Conservation (phyloP, 164 flowering plant species). For the Cinnamomum micranthum region DNA sequence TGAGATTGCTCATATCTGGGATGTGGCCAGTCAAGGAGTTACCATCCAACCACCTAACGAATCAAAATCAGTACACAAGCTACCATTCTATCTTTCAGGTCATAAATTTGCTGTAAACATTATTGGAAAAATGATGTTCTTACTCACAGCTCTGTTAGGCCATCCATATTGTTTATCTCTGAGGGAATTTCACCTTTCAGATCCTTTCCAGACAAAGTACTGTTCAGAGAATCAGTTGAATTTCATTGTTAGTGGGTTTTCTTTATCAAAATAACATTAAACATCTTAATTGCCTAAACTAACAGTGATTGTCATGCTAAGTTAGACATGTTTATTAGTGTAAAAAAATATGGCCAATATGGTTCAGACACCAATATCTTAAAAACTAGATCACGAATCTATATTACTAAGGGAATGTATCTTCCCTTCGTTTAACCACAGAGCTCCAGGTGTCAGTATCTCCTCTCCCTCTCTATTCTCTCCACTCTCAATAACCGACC, state of each 20-base stretch:
- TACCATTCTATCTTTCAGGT: background rate
- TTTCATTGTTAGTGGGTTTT: background rate
- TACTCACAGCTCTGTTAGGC: conserved; percentile 78
- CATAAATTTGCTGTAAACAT: conserved; percentile 3
- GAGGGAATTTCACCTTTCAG: conserved; percentile 62
- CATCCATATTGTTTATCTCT: conserved; percentile 61
- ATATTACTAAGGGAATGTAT: no score
- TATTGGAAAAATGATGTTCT: conserved; percentile 1
- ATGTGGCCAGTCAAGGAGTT: conserved; percentile 63
- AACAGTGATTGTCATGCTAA: no score
- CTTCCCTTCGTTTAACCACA: no score
- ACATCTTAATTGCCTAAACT: background rate
- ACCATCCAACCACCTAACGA: conserved; percentile 71
- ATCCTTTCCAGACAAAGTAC: conserved; percentile 64
- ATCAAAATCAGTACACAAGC: conserved; percentile 8
- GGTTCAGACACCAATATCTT: no score
- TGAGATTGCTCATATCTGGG: conserved; percentile 78
- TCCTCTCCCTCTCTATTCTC: no score
- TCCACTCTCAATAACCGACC: no score
- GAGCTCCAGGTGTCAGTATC: no score
- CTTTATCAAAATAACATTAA: background rate
- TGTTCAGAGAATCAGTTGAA: conserved; percentile 32
- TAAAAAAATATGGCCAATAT: no score
- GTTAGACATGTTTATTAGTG: no score
- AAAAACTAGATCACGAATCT: no score